Base-by-base conservation (phyloP, 768 basidiomycete species). In the Phylloporus scabripes region DNA sequence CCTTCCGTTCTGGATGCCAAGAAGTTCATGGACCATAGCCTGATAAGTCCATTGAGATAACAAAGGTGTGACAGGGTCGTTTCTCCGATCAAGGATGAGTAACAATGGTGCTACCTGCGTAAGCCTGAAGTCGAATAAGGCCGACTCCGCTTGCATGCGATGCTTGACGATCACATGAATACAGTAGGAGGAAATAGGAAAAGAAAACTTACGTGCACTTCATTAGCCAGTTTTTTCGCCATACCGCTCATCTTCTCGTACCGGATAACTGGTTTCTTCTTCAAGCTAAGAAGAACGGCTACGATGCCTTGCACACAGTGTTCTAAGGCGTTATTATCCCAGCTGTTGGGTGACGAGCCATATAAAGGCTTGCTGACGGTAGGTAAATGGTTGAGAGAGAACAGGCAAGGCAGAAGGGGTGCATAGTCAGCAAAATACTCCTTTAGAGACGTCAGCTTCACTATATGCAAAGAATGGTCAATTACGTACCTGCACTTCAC, bases 1-100 rank as follows among this genome's bases (percentile, higher is more conserved):
- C 50, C 96, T 79, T 17, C 95, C 95, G 62, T 97, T 98, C 53
- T 88, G 84, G 40, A 99, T 96, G 2, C 89, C 87, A 7, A 98
- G 70, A 12, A 96, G 74, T 64, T 98, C 96, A 60, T 99, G 96
- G 0, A 98, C 96, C 94, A 98, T 97, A 1, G 95, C 96, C 65
- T 98, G 95, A 70, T 98, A 98, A 21, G 96, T 98, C 96, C 96
- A 98, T 68, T 97, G 96, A 2, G 92, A 92, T 26, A 98, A 75
- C 32, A 98, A 71, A 4, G 96, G 96, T 0, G 96, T 98, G 5
- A 98, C 91, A 2, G 96, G 96, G 61, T 99, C 96, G 67, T 96
- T 97, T 54, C 95, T 76, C 53, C 96, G 80, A 70, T 99, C 96
- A 48, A 99, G 77, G 55, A 99, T 90, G 44, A 99, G 76, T 29